Evolutionary conservation across 192 early-diverging fungal species (phyloP), one percentile per base, ranked within the genome.

Genomic region (Lobosporangium transversale): DNA sequence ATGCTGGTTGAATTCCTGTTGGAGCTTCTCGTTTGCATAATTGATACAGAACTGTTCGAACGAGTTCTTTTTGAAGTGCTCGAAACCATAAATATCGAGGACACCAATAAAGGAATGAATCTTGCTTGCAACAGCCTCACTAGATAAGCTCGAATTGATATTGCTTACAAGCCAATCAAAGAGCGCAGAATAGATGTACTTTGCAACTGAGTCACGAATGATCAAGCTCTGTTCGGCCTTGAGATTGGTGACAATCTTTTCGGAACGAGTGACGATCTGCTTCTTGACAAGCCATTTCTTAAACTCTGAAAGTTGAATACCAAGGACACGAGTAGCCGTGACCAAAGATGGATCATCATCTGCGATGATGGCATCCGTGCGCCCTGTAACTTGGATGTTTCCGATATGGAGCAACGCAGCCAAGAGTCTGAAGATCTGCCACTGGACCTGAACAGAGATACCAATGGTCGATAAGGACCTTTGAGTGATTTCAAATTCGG

Each of bases 31-130:
- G 81, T 97, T 97, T 65, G 95, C 92, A 69, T 93, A 94, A 73
- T 94, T 93, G 66, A 99, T 97, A 87, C 97, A 99, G 81, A 98
- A 98, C 86, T 99, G 97, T 84, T 99, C 97, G 65, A 99, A 99
- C 23, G 96, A 98, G 85, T 99, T 99, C 84, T 96, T 97, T 83
- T 95, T 92, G 80, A 99, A 99, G 73, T 98, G 95, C 80, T 99
- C 97, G 79, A 99, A 99, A 45, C 94, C 97, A 71, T 98, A 99
- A 68, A 99, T 99, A 89, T 99, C 97, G 57, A 99, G 85, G 1
- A 99, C 97, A 85, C 97, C 97, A 75, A 99, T 99, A 69, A 99
- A 98, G 20, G 70, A 78, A 48, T 69, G 63, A 50, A 76, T 69
- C 31, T 66, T 53, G 35, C 80, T 81, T 4, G 78, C 36, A 9